phyloP scores from a whole-genome alignment of 805 yeast species.

The Blastobotrys americana region DNA sequence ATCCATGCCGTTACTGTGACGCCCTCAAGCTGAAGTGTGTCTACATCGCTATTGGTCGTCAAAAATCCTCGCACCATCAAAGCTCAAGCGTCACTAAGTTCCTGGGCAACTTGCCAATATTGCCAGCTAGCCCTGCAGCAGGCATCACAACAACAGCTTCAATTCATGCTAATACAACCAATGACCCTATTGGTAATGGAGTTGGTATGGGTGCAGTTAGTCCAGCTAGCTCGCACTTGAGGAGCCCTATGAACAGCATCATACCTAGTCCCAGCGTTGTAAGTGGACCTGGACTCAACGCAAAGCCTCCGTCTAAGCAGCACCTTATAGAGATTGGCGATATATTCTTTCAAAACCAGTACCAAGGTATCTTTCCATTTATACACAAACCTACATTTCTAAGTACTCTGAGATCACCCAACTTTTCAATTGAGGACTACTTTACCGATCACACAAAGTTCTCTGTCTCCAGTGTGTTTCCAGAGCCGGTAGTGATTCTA shows the following conservation, averaged over 20 bases:
- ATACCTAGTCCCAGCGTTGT: too few species aligned
- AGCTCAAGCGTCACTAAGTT: background rate
- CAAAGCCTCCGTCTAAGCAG: slow-evolving; percentile 7
- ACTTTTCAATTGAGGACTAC: slow-evolving; percentile 3
- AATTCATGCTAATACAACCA: too few species aligned
- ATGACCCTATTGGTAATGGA: too few species aligned
- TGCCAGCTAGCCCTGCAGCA: background rate
- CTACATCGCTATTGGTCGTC: slow-evolving; percentile 9
- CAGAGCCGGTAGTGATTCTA: slow-evolving; percentile 8
- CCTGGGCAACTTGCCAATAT: background rate
- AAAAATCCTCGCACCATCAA: background rate
- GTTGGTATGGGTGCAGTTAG: too few species aligned
- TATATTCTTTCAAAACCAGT: slow-evolving; percentile 8
- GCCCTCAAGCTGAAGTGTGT: slow-evolving; percentile 4
- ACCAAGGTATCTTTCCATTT: slow-evolving; percentile 12
- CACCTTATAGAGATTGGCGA: slow-evolving; percentile 3
- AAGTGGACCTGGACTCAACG: too few species aligned
- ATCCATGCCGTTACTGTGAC: slow-evolving; percentile 7
- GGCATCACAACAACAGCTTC: too few species aligned
- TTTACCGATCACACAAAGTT: background rate
- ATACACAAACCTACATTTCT: slow-evolving; percentile 11
- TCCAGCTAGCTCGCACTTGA: too few species aligned
- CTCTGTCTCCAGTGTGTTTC: slow-evolving; percentile 1
- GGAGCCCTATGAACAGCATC: too few species aligned
- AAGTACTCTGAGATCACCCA: slow-evolving; percentile 6